Base-by-base conservation (phyloP, 176 grass and related monocot genomes). In the Alopecurus myosuroides region DNA sequence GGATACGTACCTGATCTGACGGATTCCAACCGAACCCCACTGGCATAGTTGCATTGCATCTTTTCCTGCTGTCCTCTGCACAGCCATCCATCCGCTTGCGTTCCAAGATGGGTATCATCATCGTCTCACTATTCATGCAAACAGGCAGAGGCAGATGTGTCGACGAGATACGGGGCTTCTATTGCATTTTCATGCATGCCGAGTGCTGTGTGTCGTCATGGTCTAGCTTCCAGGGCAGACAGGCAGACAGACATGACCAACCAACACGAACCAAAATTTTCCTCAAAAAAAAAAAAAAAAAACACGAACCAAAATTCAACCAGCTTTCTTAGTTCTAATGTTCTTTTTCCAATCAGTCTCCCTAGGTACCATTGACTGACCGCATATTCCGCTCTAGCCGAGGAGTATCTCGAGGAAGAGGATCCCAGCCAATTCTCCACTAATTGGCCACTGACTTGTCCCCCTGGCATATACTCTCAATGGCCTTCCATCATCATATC, bases 31-130 rank as follows among this genome's bases (percentile, higher is more conserved):
- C 70, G 61, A 49, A 18, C 6, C 29, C 61, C 70, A 74, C 70
- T 74, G 19, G 70, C 70, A 46, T 74, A 74, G 68, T 71, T 44
- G 68, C 68, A 11, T 18, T 9, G 70, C 70, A 74, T 74, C 41
- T 74, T 74, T 49, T 49, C 42, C 44, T 46, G 70, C 42, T 18
- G 42, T 1, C 68, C 37, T 70, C 37, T 23, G 66, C 34, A 35
- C 40, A n/a, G n/a, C 46, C 14, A 18, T 42, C 41, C 41, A 42
- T 40, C 37, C 68, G 69, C 70, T 74, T 20, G 26, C 42, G 42
- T 31, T 74, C 20, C 70, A 74, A 49, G 42, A 49, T 11, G 70
- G 26, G 70, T 11, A 74, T 74, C 70, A 67, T 67, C 64, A 37
- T 28, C 40, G 31, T 3, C 14, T 8, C 3, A 9, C 35, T 70